These are phyloP conservation scores for Themeda triandra DNA, from an alignment of 176 grass and related monocot genomes.

Conservation along the genomic window DNA sequence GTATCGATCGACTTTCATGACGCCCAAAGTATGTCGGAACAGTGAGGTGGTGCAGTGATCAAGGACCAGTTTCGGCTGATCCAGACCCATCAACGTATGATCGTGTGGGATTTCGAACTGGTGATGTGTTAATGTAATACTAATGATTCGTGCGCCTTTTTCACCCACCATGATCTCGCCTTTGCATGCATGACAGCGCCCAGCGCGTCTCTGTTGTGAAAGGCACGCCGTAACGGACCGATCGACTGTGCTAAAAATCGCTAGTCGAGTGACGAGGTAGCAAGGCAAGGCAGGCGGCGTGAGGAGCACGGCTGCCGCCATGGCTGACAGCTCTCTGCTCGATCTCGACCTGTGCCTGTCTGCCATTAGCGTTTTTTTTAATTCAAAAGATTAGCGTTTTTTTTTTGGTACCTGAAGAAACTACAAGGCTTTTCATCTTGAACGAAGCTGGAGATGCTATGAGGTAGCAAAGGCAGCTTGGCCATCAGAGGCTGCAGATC, in stretches of 20 bases:
- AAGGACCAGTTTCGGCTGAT: neutral
- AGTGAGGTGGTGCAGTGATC: neutral
- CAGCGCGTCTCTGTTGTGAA: slow-evolving; percentile 21
- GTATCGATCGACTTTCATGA: neutral
- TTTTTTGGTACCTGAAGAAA: neutral
- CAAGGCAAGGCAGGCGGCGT: neutral
- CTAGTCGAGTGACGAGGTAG: slow-evolving; percentile 10
- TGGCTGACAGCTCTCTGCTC: neutral
- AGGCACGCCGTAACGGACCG: slow-evolving; percentile 22
- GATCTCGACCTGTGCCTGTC: neutral
- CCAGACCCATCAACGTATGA: neutral
- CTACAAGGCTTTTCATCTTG: no score
- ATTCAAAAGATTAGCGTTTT: no score
- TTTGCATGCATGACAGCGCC: neutral
- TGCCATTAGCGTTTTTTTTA: neutral
- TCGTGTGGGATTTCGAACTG: neutral
- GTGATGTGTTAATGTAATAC: no score
- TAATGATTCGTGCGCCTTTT: neutral
- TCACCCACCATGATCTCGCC: neutral
- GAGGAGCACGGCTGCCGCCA: slow-evolving; percentile 11
- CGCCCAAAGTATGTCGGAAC: neutral
- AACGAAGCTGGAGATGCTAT: no score
- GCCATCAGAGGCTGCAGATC: neutral
- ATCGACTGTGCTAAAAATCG: neutral
- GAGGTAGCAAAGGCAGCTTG: no score